phyloP scores from a whole-genome alignment of 2,329 filamentous ascomycete species.

The Xylariaceae sp. region DNA sequence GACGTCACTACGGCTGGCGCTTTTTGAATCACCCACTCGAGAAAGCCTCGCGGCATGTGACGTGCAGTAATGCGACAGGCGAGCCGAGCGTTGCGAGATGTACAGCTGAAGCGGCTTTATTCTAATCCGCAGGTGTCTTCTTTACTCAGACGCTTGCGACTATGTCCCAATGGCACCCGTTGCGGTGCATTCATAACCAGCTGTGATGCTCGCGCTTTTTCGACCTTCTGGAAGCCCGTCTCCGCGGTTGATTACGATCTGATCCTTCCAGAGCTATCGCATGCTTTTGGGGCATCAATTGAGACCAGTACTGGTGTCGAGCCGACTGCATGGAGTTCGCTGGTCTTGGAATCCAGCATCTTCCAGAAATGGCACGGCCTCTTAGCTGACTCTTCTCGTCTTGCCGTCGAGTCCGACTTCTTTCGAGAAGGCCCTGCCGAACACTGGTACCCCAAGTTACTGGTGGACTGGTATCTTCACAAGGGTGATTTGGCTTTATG shows the following conservation, averaged over 20 bases:
- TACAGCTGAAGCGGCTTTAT: constrained; percentile 27
- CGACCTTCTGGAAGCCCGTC: constrained; percentile 10
- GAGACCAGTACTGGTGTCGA: not conserved
- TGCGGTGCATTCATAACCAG: not conserved
- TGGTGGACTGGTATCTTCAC: constrained; percentile 28
- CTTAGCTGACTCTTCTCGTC: constrained; percentile 25
- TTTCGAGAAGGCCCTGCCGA: constrained; percentile 26
- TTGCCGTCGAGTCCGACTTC: constrained; percentile 32
- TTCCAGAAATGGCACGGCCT: constrained; percentile 29
- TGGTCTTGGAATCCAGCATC: constrained; percentile 21
- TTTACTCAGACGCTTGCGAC: constrained; percentile 12
- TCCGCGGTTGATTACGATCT: constrained; percentile 16
- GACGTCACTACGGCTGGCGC: constrained; percentile 1
- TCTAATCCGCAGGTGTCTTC: constrained; percentile 17
- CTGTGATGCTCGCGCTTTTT: constrained; percentile 14
- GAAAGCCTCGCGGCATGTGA: constrained; percentile 23
- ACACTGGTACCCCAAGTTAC: constrained; percentile 18
- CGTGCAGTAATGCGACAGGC: constrained; percentile 33
- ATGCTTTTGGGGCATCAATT: not conserved
- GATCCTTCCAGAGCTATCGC: constrained; percentile 17
- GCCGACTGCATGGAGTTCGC: constrained; percentile 10
- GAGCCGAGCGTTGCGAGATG: constrained; percentile 30
- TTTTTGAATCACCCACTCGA: not conserved
- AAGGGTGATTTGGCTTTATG: constrained; percentile 30
- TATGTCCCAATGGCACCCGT: not conserved